These are phyloP conservation scores for Fusarium irregulare DNA, from an alignment of 2,329 filamentous ascomycete species.

Conservation along the genomic window DNA sequence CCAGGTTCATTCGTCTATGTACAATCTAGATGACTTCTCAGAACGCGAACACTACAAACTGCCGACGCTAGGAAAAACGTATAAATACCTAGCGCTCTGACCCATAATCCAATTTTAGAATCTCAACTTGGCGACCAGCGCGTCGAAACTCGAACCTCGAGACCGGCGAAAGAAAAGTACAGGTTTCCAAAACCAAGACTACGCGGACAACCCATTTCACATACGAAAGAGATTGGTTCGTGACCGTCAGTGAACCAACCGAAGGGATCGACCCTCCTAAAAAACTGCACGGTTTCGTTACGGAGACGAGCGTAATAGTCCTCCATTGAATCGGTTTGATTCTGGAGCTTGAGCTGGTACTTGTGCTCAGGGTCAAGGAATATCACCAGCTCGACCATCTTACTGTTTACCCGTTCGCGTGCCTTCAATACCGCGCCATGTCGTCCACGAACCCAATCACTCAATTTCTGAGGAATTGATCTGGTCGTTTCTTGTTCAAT, in stretches of 20 bases:
- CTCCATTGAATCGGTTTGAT: not conserved
- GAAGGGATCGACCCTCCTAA: not conserved
- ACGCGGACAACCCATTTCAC: too few relatives aligned
- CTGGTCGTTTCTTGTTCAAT: not conserved
- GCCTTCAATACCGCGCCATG: too few relatives aligned
- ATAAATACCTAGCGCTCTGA: not conserved
- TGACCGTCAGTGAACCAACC: not conserved
- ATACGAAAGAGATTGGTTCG: too few relatives aligned
- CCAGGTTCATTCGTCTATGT: not conserved
- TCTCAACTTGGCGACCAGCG: not conserved
- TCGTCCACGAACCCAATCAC: not conserved
- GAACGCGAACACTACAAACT: not conserved
- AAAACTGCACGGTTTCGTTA: not conserved
- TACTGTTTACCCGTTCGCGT: not conserved
- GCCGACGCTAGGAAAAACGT: not conserved
- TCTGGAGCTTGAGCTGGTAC: not conserved
- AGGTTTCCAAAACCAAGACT: too few relatives aligned
- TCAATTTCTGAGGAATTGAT: rapidly evolving
- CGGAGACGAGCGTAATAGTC: not conserved
- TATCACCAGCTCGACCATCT: not conserved
- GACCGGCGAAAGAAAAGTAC: not conserved
- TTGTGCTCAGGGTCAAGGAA: not conserved
- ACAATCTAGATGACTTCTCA: not conserved
- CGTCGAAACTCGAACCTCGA: not conserved
- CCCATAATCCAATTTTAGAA: not conserved